phyloP scores from a whole-genome alignment of 2,329 filamentous ascomycete species.

The Pseudogymnoascus sp. region DNA sequence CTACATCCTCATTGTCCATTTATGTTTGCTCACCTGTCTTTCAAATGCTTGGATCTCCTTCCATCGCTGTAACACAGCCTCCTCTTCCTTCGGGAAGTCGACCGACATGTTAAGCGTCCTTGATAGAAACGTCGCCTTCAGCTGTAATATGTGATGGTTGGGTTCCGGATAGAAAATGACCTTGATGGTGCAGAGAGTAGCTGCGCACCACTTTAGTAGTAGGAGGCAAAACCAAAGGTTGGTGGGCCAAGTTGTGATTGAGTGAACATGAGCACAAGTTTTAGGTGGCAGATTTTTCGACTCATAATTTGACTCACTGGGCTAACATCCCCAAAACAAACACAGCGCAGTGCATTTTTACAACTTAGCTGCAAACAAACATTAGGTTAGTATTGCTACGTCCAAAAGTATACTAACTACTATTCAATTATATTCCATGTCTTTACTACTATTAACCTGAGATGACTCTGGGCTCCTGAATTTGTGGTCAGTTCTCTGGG shows the following conservation, averaged over 20 bases:
- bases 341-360: neutral
- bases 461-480: neutral
- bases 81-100: constrained; percentile 88
- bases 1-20: neutral
- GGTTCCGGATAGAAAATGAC: neutral
- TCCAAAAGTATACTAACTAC: neutral
- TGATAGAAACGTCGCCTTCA: neutral
- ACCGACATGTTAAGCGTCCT: constrained; percentile 58
- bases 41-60: constrained; percentile 87
- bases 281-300: constrained; percentile 6
- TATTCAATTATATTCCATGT: neutral
- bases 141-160: neutral
- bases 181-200: neutral
- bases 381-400: neutral
- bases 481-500: neutral
- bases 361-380: neutral
- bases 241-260: neutral
- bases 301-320: neutral
- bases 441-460: neutral
- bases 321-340: neutral
- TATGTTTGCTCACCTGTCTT: constrained; percentile 52
- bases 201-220: neutral
- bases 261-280: neutral
- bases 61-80: constrained; percentile 77
- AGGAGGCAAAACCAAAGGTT: neutral